Percentiles rank a stretch among this genome's conserved stretches.
Evolutionary conservation across 2,329 filamentous ascomycete genomes (phyloP).

Genomic region (Xylariales sp.): DNA sequence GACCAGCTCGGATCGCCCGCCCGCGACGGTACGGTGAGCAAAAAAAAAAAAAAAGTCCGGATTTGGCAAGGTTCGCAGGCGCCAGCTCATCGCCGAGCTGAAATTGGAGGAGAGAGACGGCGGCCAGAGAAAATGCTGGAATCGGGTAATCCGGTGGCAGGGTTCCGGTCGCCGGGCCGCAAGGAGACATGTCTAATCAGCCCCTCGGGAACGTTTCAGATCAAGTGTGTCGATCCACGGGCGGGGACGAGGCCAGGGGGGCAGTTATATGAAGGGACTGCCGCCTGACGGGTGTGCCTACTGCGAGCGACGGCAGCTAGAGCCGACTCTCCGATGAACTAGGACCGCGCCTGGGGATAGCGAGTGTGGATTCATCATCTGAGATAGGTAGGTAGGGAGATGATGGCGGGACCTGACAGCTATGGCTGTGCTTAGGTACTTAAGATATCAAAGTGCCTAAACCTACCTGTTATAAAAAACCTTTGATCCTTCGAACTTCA

Average conservation of each 20-base stretch:
- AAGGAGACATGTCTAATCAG: not conserved
- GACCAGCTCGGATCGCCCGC: conserved; percentile 10
- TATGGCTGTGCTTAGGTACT: too few relatives aligned
- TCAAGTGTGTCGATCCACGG: conserved; percentile 9
- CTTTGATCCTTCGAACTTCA: not conserved
- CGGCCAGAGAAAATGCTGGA: conserved; percentile 11
- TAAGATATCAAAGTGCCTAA: too few relatives aligned
- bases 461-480: too few relatives aligned
- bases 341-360: too few relatives aligned
- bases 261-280: not conserved
- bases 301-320: conserved; percentile 26
- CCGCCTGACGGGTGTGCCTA: not conserved
- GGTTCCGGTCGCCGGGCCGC: conserved; percentile 25
- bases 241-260: conserved; percentile 10
- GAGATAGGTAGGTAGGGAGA: too few relatives aligned
- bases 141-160: conserved; percentile 37
- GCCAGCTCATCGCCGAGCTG: conserved; percentile 4
- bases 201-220: conserved; percentile 15
- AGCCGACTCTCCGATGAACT: conserved; percentile 34
- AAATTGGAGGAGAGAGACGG: conserved; percentile 16
- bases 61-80: conserved; percentile 8
- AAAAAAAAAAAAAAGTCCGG: not conserved
- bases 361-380: too few relatives aligned
- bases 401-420: too few relatives aligned
- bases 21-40: not conserved